Percentiles rank a stretch among this genome's conserved stretches.
Conservation (phyloP, 2,329 filamentous ascomycete species). For the Metarhizium album region DNA sequence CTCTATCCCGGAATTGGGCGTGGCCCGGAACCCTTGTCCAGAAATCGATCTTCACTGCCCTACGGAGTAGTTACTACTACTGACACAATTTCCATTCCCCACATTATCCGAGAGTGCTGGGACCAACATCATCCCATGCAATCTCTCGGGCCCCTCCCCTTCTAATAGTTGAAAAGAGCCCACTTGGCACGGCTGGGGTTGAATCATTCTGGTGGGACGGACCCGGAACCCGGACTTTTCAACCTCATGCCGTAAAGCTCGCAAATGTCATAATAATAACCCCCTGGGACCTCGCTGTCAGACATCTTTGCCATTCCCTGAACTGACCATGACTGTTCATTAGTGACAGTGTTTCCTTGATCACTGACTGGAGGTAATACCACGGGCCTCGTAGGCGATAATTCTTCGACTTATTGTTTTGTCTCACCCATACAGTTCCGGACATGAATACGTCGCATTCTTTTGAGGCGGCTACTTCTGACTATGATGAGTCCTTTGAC, state of each 20-base stretch:
- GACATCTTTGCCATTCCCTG: background rate
- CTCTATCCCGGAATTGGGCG: too few relatives aligned
- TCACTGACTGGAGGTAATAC: background rate
- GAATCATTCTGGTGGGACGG: background rate
- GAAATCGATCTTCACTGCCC: background rate
- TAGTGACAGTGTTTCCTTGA: background rate
- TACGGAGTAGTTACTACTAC: too few relatives aligned
- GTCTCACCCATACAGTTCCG: background rate
- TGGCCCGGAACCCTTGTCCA: background rate
- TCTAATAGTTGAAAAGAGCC: background rate
- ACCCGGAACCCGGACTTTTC: background rate
- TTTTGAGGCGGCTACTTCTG: conserved; percentile 24
- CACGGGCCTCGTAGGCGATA: background rate
- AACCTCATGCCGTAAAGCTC: background rate
- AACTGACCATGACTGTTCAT: background rate
- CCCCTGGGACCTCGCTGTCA: background rate
- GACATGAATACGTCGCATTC: conserved; percentile 14
- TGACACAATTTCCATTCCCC: background rate
- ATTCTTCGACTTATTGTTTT: background rate
- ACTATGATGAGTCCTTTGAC: conserved; percentile 26
- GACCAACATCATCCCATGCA: conserved; percentile 1
- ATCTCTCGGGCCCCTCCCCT: conserved; percentile 6
- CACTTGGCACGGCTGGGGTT: background rate
- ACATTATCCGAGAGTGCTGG: conserved; percentile 2
- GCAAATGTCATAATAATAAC: background rate